Conservation (phyloP, 2,329 filamentous ascomycete species). For the Exophiala mesophila region DNA sequence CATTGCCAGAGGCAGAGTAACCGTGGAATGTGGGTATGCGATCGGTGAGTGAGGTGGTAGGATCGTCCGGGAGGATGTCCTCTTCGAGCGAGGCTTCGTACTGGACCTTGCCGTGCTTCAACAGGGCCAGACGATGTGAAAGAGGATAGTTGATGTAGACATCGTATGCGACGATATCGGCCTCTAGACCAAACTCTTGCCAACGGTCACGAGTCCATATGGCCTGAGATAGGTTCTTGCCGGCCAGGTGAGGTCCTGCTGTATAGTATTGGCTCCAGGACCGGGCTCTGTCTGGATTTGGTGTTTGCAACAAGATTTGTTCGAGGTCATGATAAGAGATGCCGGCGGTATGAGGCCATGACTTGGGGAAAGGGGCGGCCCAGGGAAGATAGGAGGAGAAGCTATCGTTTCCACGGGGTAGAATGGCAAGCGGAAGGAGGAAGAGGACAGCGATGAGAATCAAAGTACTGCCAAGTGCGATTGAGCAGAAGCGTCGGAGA, state of each 20-base stretch:
- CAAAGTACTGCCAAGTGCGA: slow-evolving; percentile 36
- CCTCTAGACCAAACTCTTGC: slow-evolving; percentile 63
- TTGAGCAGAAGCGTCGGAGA: slow-evolving; percentile 40
- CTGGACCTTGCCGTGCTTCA: slow-evolving; percentile 56
- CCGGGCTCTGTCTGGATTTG: slow-evolving; percentile 51
- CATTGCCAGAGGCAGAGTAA: slow-evolving; percentile 88
- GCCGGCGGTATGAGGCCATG: slow-evolving; percentile 42
- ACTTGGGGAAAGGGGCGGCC: slow-evolving; percentile 34
- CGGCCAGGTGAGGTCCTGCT: slow-evolving; percentile 67
- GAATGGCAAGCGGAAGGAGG: slow-evolving; percentile 36
- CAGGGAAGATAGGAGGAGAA: slow-evolving; percentile 40
- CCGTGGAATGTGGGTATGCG: slow-evolving; percentile 89
- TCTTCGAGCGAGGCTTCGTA: slow-evolving; percentile 80
- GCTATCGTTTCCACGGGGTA: slow-evolving; percentile 33
- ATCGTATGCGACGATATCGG: slow-evolving; percentile 63
- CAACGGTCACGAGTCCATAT: slow-evolving; percentile 71
- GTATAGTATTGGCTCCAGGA: slow-evolving; percentile 79
- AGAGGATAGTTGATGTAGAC: slow-evolving; percentile 73
- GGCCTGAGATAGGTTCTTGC: slow-evolving; percentile 72
- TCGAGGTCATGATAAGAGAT: slow-evolving; percentile 53
- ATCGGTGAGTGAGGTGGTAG: slow-evolving; percentile 65
- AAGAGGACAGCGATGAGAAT: slow-evolving; percentile 38
- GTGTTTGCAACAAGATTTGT: slow-evolving; percentile 50
- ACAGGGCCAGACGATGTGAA: slow-evolving; percentile 63
- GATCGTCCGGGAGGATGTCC: slow-evolving; percentile 77